phyloP scores from a whole-genome alignment of 805 yeast genomes.

The Cyberlindnera mrakii region DNA sequence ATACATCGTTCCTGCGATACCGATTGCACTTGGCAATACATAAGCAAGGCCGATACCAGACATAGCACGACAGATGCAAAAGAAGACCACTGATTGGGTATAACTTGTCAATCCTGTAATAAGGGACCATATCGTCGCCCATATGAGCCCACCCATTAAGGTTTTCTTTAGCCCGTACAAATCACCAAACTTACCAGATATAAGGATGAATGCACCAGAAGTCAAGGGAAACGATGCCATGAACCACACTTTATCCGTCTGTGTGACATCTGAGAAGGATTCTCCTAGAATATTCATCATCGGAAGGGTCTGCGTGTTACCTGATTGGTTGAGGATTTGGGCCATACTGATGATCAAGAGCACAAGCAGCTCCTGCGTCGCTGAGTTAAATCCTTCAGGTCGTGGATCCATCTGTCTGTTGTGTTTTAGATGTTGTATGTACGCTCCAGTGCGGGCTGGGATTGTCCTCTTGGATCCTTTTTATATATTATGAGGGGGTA shows the following conservation, averaged over 20 bases:
- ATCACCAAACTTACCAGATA: slow-evolving; percentile 70
- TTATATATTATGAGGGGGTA: too few relatives aligned
- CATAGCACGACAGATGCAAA: slow-evolving; percentile 47
- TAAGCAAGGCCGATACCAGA: slow-evolving; percentile 62
- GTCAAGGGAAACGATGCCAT: slow-evolving; percentile 67
- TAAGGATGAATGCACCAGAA: slow-evolving; percentile 64
- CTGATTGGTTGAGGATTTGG: slow-evolving; percentile 37
- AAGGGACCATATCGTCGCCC: slow-evolving; percentile 53
- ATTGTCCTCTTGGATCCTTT: too few relatives aligned
- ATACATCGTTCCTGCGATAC: slow-evolving; percentile 43
- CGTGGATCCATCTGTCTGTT: slow-evolving; percentile 10
- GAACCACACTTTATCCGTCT: slow-evolving; percentile 47
- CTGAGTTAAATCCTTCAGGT: slow-evolving; percentile 9
- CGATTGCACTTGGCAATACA: slow-evolving; percentile 53
- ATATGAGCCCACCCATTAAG: slow-evolving; percentile 48
- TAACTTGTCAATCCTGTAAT: slow-evolving; percentile 54
- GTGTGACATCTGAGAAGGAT: slow-evolving; percentile 25
- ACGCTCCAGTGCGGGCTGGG: not conserved
- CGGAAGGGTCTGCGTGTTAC: slow-evolving; percentile 32
- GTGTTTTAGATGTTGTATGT: not conserved
- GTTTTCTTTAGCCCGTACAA: slow-evolving; percentile 55
- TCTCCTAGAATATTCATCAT: slow-evolving; percentile 29
- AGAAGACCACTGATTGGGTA: slow-evolving; percentile 42
- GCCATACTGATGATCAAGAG: slow-evolving; percentile 26
- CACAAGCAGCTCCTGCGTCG: slow-evolving; percentile 23